Conservation (phyloP, 805 yeast genomes). For the Kodamaea fukazawae region DNA sequence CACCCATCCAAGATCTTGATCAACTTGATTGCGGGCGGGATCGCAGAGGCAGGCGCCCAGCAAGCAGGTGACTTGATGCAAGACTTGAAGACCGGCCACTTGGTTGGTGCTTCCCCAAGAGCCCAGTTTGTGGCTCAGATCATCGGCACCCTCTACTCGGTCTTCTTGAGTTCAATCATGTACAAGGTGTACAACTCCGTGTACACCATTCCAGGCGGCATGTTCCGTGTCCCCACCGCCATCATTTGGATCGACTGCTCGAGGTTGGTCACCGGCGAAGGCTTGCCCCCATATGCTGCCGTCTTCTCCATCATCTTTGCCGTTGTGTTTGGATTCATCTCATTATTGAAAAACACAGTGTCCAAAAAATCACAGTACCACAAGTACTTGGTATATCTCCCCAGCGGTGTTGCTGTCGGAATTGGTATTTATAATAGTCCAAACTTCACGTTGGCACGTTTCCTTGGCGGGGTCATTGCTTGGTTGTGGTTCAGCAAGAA, state of each 20-base stretch:
- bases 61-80: slow-evolving; percentile 99
- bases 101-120: slow-evolving; percentile 86
- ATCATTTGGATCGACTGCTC: slow-evolving; percentile 97
- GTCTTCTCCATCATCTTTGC: slow-evolving; percentile 63
- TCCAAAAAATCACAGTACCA: slow-evolving; percentile 41
- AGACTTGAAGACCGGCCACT: slow-evolving; percentile 90
- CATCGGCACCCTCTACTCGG: slow-evolving; percentile 84
- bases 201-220: slow-evolving; percentile 78
- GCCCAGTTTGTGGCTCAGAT: slow-evolving; percentile 91
- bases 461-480: slow-evolving; percentile 78
- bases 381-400: slow-evolving; percentile 56
- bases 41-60: slow-evolving; percentile 98
- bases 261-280: slow-evolving; percentile 85
- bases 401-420: slow-evolving; percentile 96
- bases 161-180: slow-evolving; percentile 74
- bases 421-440: slow-evolving; percentile 95
- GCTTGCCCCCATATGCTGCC: slow-evolving; percentile 77
- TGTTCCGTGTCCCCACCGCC: slow-evolving; percentile 91
- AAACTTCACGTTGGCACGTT: slow-evolving; percentile 88
- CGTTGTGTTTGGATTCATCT: slow-evolving; percentile 61
- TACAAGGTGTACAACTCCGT: slow-evolving; percentile 78
- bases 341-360: slow-evolving; percentile 59
- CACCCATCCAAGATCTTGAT: slow-evolving; percentile 82
- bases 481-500: slow-evolving; percentile 48
- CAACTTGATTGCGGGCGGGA: slow-evolving; percentile 91